Evolutionary conservation across 805 yeast species (phyloP).

Genomic region (Dipodascus albidus): DNA sequence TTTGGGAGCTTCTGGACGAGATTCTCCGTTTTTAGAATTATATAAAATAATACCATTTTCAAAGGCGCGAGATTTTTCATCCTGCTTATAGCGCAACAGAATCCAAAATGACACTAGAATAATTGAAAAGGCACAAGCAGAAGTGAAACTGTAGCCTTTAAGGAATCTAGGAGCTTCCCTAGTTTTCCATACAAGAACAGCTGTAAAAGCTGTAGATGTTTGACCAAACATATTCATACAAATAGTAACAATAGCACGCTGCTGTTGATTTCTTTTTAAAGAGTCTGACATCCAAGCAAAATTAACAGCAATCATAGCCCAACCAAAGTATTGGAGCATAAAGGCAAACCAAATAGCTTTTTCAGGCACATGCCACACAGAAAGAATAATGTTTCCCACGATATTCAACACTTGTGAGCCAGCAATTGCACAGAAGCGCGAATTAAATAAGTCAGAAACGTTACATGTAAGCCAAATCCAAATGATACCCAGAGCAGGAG

Average conservation of each 20-base stretch:
- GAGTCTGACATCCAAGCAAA: slow-evolving; percentile 51
- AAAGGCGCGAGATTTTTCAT: slow-evolving; percentile 35
- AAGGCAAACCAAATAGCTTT: slow-evolving; percentile 52
- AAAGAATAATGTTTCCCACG: slow-evolving; percentile 38
- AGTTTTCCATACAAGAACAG: slow-evolving; percentile 32
- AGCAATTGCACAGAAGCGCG: slow-evolving; percentile 43
- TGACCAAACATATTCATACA: slow-evolving; percentile 40
- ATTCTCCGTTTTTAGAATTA: slow-evolving; percentile 28
- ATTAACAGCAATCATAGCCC: slow-evolving; percentile 49
- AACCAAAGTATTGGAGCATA: slow-evolving; percentile 42
- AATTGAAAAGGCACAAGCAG: slow-evolving; percentile 10
- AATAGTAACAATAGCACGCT: slow-evolving; percentile 39
- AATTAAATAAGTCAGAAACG: slow-evolving; percentile 38
- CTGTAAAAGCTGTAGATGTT: slow-evolving; percentile 40
- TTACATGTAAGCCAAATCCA: slow-evolving; percentile 20
- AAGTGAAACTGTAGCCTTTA: slow-evolving; percentile 17
- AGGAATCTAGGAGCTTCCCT: slow-evolving; percentile 18
- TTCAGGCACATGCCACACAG: slow-evolving; percentile 45
- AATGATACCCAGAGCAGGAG: slow-evolving; percentile 49
- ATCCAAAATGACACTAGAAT: slow-evolving; percentile 26
- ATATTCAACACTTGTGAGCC: slow-evolving; percentile 42
- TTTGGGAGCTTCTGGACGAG: too few relatives aligned
- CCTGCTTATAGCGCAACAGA: slow-evolving; percentile 40
- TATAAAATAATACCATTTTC: slow-evolving; percentile 39
- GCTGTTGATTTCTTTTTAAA: slow-evolving; percentile 38